phyloP scores from a whole-genome alignment of 179 eudicot genomes.

The Monotropa hypopitys region DNA sequence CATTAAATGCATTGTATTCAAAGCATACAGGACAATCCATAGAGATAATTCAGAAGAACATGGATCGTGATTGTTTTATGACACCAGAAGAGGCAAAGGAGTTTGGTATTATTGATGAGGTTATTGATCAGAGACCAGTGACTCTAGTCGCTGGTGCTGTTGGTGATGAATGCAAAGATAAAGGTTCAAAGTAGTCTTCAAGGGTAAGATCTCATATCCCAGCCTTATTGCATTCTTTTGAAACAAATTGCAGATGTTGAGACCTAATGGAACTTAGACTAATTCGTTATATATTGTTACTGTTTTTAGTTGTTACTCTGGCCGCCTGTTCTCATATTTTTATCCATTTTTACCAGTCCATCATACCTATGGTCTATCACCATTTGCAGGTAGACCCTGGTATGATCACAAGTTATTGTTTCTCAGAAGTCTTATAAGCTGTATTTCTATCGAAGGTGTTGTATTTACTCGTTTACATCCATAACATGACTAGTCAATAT shows the following conservation, averaged over 20 bases:
- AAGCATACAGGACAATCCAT: slow-evolving; percentile 84
- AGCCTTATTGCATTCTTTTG: neutral
- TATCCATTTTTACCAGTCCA: too few species aligned
- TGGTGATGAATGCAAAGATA: slow-evolving; percentile 44
- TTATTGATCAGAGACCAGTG: slow-evolving; percentile 68
- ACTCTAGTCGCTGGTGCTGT: slow-evolving; percentile 79
- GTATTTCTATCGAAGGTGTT: neutral
- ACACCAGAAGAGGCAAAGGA: slow-evolving; percentile 85
- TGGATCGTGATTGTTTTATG: slow-evolving; percentile 95
- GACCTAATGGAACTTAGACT: neutral
- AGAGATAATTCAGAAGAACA: slow-evolving; percentile 57
- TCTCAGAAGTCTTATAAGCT: neutral
- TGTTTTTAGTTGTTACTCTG: neutral
- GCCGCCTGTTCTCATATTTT: neutral
- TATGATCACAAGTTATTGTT: neutral
- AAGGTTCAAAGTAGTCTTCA: slow-evolving; percentile 30
- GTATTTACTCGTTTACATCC: neutral
- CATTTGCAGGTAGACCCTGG: neutral
- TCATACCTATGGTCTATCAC: neutral
- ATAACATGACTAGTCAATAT: neutral
- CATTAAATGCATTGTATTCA: slow-evolving; percentile 56
- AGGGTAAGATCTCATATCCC: neutral
- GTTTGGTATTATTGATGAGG: slow-evolving; percentile 88
- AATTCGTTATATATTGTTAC: neutral
- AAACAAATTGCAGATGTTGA: neutral